phyloP scores from a whole-genome alignment of 495 filamentous ascomycete genomes.

The Penicillium egyptiacum region DNA sequence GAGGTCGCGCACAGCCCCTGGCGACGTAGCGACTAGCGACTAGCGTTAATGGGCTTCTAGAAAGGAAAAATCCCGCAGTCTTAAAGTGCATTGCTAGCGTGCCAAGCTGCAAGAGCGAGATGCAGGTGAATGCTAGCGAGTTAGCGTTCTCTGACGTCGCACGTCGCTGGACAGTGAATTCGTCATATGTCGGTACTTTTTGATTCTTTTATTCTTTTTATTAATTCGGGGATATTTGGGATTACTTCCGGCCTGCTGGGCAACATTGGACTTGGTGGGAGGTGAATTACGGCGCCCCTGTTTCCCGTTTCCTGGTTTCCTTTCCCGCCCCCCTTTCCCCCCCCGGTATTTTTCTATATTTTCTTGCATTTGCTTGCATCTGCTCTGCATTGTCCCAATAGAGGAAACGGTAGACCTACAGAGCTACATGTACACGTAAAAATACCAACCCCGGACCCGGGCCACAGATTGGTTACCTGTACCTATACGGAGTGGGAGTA shows the following conservation, averaged over 20 bases:
- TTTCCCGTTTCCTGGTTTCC: not conserved
- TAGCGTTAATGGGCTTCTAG: slow-evolving; percentile 19
- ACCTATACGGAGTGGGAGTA: too few relatives aligned
- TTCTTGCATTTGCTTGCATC: not conserved
- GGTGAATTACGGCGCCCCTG: not conserved
- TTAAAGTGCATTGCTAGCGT: slow-evolving; percentile 7
- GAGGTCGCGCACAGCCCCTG: slow-evolving; percentile 19
- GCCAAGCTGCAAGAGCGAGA: not conserved
- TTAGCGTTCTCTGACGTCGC: slow-evolving; percentile 1
- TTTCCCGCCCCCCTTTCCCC: not conserved
- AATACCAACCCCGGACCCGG: slow-evolving; percentile 4
- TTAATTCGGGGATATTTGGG: not conserved
- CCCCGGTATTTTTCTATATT: not conserved
- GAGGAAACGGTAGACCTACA: not conserved
- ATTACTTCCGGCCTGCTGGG: not conserved
- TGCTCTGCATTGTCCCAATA: not conserved
- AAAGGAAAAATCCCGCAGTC: slow-evolving; percentile 28
- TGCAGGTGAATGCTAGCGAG: not conserved
- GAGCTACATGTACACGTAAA: not conserved
- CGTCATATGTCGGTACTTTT: not conserved
- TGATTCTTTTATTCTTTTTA: not conserved
- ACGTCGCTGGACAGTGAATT: not conserved
- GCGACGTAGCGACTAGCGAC: not conserved
- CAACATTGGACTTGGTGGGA: not conserved
- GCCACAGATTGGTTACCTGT: not conserved